Percentiles rank a stretch among this genome's conserved stretches.
These are phyloP conservation scores for Oryza meyeriana DNA, from an alignment of 176 grass and related monocot genomes.

Conservation along the genomic window DNA sequence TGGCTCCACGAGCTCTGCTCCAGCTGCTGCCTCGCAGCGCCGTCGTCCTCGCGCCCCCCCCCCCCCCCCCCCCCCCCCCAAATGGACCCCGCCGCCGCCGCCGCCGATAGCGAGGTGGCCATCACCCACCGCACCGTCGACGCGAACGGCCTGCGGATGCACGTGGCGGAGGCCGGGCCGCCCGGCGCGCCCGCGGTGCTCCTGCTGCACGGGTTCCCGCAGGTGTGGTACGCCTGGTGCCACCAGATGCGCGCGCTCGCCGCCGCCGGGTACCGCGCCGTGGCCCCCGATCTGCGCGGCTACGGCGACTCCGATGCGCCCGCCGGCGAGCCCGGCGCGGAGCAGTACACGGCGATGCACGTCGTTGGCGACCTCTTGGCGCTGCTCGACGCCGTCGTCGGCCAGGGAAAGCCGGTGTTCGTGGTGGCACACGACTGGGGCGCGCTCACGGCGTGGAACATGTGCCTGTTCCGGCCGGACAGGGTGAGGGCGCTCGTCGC, in stretches of 20 bases:
- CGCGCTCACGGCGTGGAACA: slow-evolving; percentile 48
- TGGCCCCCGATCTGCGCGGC: slow-evolving; percentile 39
- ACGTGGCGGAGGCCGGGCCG: slow-evolving; percentile 41
- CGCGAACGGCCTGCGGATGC: slow-evolving; percentile 32
- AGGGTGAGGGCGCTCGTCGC: slow-evolving; percentile 51
- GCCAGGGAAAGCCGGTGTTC: slow-evolving; percentile 37
- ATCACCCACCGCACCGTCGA: slow-evolving; percentile 53
- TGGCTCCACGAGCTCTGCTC: not conserved
- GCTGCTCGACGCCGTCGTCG: slow-evolving; percentile 22
- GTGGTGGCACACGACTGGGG: slow-evolving; percentile 73
- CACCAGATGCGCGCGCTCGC: slow-evolving; percentile 49
- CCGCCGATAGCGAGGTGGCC: not conserved
- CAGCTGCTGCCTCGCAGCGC: not conserved
- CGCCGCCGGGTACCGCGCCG: slow-evolving; percentile 34
- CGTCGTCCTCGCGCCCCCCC: not conserved
- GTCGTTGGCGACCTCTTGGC: slow-evolving; percentile 38
- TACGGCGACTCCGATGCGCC: slow-evolving; percentile 33
- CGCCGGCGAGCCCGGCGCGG: not conserved
- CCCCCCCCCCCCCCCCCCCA: too few relatives aligned
- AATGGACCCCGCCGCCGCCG: too few relatives aligned
- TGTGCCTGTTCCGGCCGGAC: slow-evolving; percentile 60
- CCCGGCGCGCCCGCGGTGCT: slow-evolving; percentile 10
- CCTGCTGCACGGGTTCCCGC: slow-evolving; percentile 54
- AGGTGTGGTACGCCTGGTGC: slow-evolving; percentile 57
- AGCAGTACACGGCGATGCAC: slow-evolving; percentile 29